Evolutionary conservation across 805 yeast species (phyloP).

Genomic region (Cyberlindnera samutprakarnensis): DNA sequence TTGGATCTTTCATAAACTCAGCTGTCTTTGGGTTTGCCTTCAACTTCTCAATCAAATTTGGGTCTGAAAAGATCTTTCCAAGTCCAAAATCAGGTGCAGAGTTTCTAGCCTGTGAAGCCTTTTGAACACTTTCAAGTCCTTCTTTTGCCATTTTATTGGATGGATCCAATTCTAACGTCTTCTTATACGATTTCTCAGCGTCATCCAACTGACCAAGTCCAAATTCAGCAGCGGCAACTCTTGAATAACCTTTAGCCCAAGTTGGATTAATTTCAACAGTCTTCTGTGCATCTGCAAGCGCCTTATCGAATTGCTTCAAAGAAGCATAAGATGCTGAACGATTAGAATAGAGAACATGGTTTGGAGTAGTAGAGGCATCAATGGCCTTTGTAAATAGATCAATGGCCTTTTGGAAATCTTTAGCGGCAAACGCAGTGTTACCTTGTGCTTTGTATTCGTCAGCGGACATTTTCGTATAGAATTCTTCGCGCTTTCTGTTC

Average conservation of each 20-base stretch:
- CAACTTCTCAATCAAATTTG: slow-evolving; percentile 67
- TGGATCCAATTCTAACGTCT: slow-evolving; percentile 77
- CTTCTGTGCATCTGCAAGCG: slow-evolving; percentile 78
- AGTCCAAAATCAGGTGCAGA: slow-evolving; percentile 64
- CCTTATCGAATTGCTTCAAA: slow-evolving; percentile 60
- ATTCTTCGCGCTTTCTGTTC: not conserved
- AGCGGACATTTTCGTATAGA: slow-evolving; percentile 37
- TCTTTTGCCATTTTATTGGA: slow-evolving; percentile 78
- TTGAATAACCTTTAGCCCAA: slow-evolving; percentile 94
- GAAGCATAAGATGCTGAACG: slow-evolving; percentile 91
- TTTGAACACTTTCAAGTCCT: slow-evolving; percentile 67
- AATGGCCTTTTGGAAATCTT: slow-evolving; percentile 74
- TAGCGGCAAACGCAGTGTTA: slow-evolving; percentile 84
- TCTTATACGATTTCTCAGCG: slow-evolving; percentile 63
- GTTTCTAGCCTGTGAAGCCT: slow-evolving; percentile 42
- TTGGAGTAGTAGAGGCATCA: slow-evolving; percentile 71
- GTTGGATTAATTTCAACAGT: slow-evolving; percentile 73
- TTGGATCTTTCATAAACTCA: slow-evolving; percentile 82
- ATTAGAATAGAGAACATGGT: slow-evolving; percentile 89
- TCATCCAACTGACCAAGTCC: slow-evolving; percentile 80
- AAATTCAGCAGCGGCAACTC: slow-evolving; percentile 87
- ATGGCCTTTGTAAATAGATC: slow-evolving; percentile 83
- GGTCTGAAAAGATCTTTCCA: slow-evolving; percentile 73
- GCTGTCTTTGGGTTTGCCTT: slow-evolving; percentile 81
- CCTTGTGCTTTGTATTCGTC: slow-evolving; percentile 87